A percentile compares a stretch with the other conserved stretches of the same genome.
Conservation (phyloP, 306 rosid genomes). For the Castanea sativa region DNA sequence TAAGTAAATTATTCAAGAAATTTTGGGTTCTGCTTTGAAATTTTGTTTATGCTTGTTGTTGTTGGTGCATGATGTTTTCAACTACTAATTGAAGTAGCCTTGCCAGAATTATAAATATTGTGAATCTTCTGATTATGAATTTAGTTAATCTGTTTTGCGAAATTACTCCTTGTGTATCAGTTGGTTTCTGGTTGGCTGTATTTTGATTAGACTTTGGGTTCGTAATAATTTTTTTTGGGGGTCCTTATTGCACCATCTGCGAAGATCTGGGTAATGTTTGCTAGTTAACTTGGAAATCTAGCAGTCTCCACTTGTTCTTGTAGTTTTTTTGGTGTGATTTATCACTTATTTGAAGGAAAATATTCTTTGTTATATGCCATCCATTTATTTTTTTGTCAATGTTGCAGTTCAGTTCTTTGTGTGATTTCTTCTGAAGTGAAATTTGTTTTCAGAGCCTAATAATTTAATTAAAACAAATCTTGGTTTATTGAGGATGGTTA, state of each 20-base stretch:
- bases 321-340: not conserved
- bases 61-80: not conserved
- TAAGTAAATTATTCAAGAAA: not conserved
- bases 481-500: constrained; percentile 4
- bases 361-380: not conserved
- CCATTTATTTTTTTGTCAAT: not conserved
- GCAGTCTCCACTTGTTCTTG: not conserved
- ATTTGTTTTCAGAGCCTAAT: constrained; percentile 6
- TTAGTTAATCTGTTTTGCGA: not conserved
- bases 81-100: not conserved
- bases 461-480: not conserved
- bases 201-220: not conserved
- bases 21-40: not conserved
- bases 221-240: not conserved
- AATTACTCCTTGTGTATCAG: not conserved
- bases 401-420: not conserved
- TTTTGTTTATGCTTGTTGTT: not conserved
- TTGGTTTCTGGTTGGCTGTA: no score
- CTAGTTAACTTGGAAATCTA: no score
- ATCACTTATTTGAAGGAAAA: not conserved
- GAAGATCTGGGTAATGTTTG: not conserved
- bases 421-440: not conserved
- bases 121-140: not conserved
- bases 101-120: not conserved
- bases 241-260: not conserved